Evolutionary conservation across 164 flowering plant species (phyloP).

Genomic region (Dillenia suffruticosa): DNA sequence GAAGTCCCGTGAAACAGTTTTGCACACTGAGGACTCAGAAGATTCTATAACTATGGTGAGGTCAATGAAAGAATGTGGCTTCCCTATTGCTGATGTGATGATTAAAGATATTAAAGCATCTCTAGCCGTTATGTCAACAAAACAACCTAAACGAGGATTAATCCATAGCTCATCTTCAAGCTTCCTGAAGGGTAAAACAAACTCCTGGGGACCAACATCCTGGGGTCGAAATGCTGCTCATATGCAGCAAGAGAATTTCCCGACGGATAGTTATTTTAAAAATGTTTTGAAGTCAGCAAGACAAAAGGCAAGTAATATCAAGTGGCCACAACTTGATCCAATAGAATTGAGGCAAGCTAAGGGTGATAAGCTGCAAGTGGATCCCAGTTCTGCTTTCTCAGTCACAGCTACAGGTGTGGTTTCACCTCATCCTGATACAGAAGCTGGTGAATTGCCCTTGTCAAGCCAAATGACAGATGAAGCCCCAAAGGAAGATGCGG

Average conservation of each 20-base stretch:
- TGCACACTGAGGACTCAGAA: slow-evolving; percentile 74
- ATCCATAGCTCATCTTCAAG: slow-evolving; percentile 23
- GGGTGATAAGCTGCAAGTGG: slow-evolving; percentile 14
- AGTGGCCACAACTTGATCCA: slow-evolving; percentile 54
- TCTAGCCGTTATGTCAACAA: slow-evolving; percentile 47
- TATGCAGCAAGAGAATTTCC: slow-evolving; percentile 24
- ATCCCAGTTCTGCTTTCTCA: slow-evolving; percentile 12
- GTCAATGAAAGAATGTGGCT: slow-evolving; percentile 81
- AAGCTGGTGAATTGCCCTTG: slow-evolving; percentile 48
- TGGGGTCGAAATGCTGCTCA: slow-evolving; percentile 31
- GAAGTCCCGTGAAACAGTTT: slow-evolving; percentile 48
- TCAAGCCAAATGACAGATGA: slow-evolving; percentile 41
- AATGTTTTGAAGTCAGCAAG: slow-evolving; percentile 61
- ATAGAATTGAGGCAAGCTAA: slow-evolving; percentile 14
- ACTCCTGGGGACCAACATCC: slow-evolving; percentile 46
- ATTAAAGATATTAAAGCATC: slow-evolving; percentile 62
- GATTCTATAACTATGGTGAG: slow-evolving; percentile 65
- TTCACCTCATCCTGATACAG: slow-evolving; percentile 26
- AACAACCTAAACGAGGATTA: slow-evolving; percentile 56
- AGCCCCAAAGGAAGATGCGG: slow-evolving; percentile 16
- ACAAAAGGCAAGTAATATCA: slow-evolving; percentile 51
- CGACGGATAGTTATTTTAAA: slow-evolving; percentile 42
- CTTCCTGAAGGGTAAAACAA: slow-evolving; percentile 31
- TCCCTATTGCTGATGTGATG: slow-evolving; percentile 66
- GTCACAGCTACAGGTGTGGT: slow-evolving; percentile 17